phyloP scores from a whole-genome alignment of 2,329 filamentous ascomycete genomes.

The Colletotrichum gigasporum region DNA sequence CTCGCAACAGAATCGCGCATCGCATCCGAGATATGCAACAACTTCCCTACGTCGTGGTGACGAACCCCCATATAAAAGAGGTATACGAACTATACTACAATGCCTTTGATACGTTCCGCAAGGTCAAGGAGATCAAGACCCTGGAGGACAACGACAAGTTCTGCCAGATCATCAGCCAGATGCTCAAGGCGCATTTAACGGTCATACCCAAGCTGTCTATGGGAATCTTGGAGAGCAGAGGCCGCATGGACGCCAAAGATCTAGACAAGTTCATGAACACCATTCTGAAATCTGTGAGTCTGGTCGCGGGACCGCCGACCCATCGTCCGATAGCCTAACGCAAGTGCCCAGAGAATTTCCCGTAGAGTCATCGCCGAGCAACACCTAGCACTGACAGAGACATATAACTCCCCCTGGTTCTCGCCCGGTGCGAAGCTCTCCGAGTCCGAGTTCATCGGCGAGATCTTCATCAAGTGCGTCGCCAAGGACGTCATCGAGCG shows the following conservation, averaged over 20 bases:
- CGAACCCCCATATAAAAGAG: slow-evolving; percentile 92
- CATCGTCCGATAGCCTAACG: slow-evolving; percentile 6
- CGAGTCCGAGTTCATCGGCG: slow-evolving; percentile 87
- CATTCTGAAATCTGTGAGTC: slow-evolving; percentile 82
- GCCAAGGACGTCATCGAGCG: slow-evolving; percentile 88
- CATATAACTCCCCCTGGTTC: slow-evolving; percentile 90
- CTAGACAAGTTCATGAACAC: slow-evolving; percentile 97
- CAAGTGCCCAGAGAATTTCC: slow-evolving; percentile 78
- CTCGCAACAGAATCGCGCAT: slow-evolving; percentile 77
- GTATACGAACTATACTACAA: slow-evolving; percentile 98
- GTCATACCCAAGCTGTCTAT: slow-evolving; percentile 96
- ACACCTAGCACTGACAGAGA: slow-evolving; percentile 93
- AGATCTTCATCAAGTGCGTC: slow-evolving; percentile 93
- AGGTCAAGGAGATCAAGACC: slow-evolving; percentile 82
- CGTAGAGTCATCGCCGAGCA: slow-evolving; percentile 97
- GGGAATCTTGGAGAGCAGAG: slow-evolving; percentile 90
- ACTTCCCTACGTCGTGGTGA: slow-evolving; percentile 93
- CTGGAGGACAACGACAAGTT: slow-evolving; percentile 90
- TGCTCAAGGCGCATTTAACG: slow-evolving; percentile 85
- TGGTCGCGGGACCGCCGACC: neutral
- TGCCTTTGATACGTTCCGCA: slow-evolving; percentile 92
- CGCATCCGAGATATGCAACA: slow-evolving; percentile 97
- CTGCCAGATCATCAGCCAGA: slow-evolving; percentile 82
- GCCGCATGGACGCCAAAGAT: slow-evolving; percentile 80
- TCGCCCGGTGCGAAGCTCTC: slow-evolving; percentile 80